Evolutionary conservation across 345 rosid species (phyloP), one percentile per base, ranked within the genome.

Genomic region (Eucalyptus albens): DNA sequence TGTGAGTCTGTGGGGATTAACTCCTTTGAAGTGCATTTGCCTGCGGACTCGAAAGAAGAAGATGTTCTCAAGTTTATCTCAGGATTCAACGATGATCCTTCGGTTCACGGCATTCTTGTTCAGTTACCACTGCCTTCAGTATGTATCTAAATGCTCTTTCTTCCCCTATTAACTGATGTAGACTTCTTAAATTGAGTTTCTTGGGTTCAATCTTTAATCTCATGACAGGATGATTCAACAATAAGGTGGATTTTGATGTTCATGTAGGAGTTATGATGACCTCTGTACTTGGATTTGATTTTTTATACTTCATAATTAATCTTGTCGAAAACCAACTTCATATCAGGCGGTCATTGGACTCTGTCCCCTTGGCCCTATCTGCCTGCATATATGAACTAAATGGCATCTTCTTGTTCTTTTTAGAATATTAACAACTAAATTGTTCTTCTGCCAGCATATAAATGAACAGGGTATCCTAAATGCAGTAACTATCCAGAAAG

Each of bases 91-190:
- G 92, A 89, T 50, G 96, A 96, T 91, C 94, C 97, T 90, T 91
- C 93, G 1, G 96, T 97, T 85, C 99, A 97, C 88, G 99, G 99
- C 92, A 96, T 97, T 92, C 99, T 96, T 89, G 99, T 97, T 88
- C 99, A 97, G 91, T 91, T 96, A 91, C 98, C 99, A 62, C 91
- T 97, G 51, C 98, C 99, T 90, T 91, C 94, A 88, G 99, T 97
- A 94, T 60, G 93, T 62, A 92, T 89, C 92, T 87, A 37, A 87
- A 90, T 83, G 29, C 87, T 50, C 15, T 11, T 86, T n/a, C 27
- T 31, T 77, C 45, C 83, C 83, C 47, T 5, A n/a, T 65, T 62
- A 72, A 86, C n/a, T 6, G 62, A 17, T 86, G 87, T 50, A 37
- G 83, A 37, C 47, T 77, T 77, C 45, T 77, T 44, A 10, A 37